Evolutionary conservation across 805 yeast genomes (phyloP), one percentile per base, ranked within the genome.

Genomic region (Lipomyces starkeyi): DNA sequence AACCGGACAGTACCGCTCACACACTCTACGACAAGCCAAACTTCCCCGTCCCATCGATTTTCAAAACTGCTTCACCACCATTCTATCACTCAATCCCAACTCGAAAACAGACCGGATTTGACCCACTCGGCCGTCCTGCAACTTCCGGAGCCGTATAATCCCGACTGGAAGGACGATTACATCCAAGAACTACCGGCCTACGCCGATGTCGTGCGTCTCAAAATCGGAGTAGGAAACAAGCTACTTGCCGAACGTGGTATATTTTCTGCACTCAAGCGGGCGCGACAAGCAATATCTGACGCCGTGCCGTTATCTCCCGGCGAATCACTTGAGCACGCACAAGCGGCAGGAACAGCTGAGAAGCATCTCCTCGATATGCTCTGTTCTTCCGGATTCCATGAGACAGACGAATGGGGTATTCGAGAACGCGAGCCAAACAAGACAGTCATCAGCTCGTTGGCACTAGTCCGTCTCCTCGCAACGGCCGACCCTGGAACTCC

Each of bases 361-460:
- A 94, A 91, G 78, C 98, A 94, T 78, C 83, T 95, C 58, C 85
- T 91, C 80, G 98, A 93, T 71, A 95, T 95, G 99, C 84, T 95
- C 64, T 93, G 97, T 74, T 84, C 94, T 0, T 89, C 97, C 0
- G 99, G 99, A 0, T 91, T 93, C 72, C 78, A 81, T 2, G 79
- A 84, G 13, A 82, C 82, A 25, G 91, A 90, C 37, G 74, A 78
- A 17, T 95, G 99, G 99, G 98, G 97, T 3, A 88, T 88, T 75
- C 83, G 99, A 70, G 87, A 91, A n/a, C 83, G 89, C 73, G 98
- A 93, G 76, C 94, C 96, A 0, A 87, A 87, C 67, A 90, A 90
- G 75, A 89, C 98, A 13, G 94, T 92, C n/a, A 84, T 95, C 58
- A 88, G 90, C 73, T 91, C 97, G 11, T 81, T 95, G 73, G 89